A percentile compares a stretch with the other conserved stretches of the same genome.
These are phyloP conservation scores for Simmondsia chinensis DNA, from an alignment of 148 eudicot species.

Conservation along the genomic window DNA sequence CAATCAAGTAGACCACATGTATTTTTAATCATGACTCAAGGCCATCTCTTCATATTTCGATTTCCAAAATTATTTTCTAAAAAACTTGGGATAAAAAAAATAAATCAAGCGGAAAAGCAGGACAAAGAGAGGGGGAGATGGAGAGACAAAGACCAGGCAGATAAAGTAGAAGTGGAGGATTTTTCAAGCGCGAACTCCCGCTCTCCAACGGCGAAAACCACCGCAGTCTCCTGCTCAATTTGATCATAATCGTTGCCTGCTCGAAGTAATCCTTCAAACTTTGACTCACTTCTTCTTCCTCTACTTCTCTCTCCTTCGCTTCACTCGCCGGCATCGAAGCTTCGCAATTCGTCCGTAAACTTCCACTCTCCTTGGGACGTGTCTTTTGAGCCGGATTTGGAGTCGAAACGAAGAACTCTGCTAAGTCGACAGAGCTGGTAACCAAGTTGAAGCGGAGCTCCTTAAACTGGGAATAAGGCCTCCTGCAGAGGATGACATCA, in stretches of 20 bases:
- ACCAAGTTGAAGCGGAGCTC: background rate
- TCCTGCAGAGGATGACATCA: background rate
- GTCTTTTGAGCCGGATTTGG: background rate
- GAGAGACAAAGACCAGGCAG: constrained; percentile 30
- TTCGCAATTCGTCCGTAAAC: too few species aligned
- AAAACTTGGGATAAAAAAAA: background rate
- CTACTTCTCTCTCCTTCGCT: too few species aligned
- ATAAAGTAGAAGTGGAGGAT: constrained; percentile 54
- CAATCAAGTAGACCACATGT: too few species aligned
- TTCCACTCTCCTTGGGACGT: too few species aligned
- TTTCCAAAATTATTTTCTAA: background rate
- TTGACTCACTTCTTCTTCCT: background rate
- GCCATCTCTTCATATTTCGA: too few species aligned
- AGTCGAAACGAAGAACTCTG: background rate
- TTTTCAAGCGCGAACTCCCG: constrained; percentile 14
- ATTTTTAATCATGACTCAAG: too few species aligned
- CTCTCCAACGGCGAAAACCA: constrained; percentile 62
- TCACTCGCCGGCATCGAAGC: too few species aligned
- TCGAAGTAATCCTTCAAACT: constrained; percentile 33
- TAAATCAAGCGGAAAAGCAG: background rate
- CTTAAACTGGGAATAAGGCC: background rate
- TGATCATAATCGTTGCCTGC: constrained; percentile 18
- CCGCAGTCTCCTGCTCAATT: constrained; percentile 32
- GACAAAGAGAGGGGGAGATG: background rate
- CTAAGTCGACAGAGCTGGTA: background rate